These are phyloP conservation scores for Gyromitra esculenta DNA, from an alignment of 2,329 filamentous ascomycete genomes.

Conservation along the genomic window DNA sequence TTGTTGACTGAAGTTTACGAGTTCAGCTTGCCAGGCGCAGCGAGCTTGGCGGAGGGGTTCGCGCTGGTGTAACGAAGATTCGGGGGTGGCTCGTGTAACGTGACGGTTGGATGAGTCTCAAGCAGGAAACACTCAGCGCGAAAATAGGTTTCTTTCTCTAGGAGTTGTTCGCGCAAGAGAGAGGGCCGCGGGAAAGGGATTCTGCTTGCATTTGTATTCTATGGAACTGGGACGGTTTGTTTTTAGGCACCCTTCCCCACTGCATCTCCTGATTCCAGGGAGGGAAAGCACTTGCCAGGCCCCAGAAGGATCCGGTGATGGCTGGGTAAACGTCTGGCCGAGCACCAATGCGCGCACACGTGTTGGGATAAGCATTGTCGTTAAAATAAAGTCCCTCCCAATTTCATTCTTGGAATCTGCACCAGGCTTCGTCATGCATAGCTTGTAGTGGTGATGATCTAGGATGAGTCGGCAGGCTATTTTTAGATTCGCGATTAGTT, in stretches of 20 bases:
- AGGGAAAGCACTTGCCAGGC: background rate
- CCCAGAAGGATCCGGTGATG: background rate
- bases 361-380: background rate
- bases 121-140: too few relatives aligned
- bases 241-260: background rate
- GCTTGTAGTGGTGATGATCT: background rate
- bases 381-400: background rate
- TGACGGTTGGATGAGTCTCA: background rate
- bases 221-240: background rate
- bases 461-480: background rate
- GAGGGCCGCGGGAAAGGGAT: background rate
- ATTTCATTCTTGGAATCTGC: background rate
- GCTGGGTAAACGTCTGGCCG: background rate
- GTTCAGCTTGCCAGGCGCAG: constrained; percentile 4
- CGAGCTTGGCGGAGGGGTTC: background rate
- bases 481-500: background rate
- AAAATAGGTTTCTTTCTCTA: too few relatives aligned
- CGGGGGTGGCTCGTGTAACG: background rate
- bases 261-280: background rate
- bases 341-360: constrained; percentile 4
- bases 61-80: background rate
- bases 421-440: background rate
- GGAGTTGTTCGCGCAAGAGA: background rate
- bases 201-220: constrained; percentile 4
- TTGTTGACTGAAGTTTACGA: background rate